Base-by-base conservation (phyloP, 116 monocot species). In the Zostera marina region DNA sequence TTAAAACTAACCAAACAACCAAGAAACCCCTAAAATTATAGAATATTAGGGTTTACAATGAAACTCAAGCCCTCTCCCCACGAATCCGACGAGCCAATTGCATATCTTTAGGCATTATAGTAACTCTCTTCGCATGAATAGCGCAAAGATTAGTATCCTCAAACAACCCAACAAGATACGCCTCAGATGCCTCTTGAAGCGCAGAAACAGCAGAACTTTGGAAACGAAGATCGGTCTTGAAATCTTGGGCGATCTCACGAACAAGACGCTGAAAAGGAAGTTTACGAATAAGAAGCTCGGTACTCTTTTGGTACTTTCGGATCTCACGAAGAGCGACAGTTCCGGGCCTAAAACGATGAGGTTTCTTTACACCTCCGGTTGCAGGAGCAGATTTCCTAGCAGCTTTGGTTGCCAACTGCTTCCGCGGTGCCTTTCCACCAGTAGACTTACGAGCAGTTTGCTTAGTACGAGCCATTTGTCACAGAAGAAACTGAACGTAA, bases 91-190 rank as follows among this genome's bases (percentile, higher is more conserved):
- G 72, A 7, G 79, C 79, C 25, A 83, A 75, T 70, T 83, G 83
- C 49, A 83, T 83, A 24, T 83, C 83, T 73, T 83, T 83, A 26
- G 83, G 83, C 79, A 83, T 83, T 61, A 83, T 83, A 51, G 83
- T 83, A 43, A 83, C 83, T 17, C 82, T 47, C 78, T 82, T 82
- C 47, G 82, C 82, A 26, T 82, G 82, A 44, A 82, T 82, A 24
- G 82, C 82, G 43, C 82, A 82, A 38, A 82, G 70, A 44, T 82
- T 82, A 47, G 82, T 82, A 44, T 82, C 82, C 69, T 82, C 82
- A 42, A 82, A 82, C 19, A 82, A 69, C 0, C 82, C 82, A 0
- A 82, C 82, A 17, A 82, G 74, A 26, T 82, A 82, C 1, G 82
- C 71, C 72, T 82, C 82, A 0, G 82, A 61, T 10, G 82, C 82